Evolutionary conservation across 495 filamentous ascomycete species (phyloP), one percentile per base, ranked within the genome.

Genomic region (Aspergillus steynii): DNA sequence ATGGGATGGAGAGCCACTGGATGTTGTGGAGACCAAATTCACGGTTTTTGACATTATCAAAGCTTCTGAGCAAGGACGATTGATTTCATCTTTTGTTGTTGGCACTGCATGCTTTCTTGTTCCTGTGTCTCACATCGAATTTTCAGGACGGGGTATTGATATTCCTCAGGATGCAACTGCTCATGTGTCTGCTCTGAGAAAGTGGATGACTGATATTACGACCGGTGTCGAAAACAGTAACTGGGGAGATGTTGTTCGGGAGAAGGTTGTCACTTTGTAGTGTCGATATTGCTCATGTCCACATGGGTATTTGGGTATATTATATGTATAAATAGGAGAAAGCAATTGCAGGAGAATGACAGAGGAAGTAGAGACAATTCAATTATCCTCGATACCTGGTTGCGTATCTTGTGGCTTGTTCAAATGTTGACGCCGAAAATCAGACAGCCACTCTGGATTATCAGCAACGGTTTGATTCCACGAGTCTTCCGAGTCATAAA

Each of bases 381-480:
- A 28, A 7, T 51, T 10, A 29, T 51, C 26, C 7, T 51, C 25
- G 29, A 10, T 28, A 32, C 26, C 2, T 31, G 20, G 9, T 53
- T 29, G 7, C 6, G 51, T 27, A 53, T 42, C 37, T 12, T 14
- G 37, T 42, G 37, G 9, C 14, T 42, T 50, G 48, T 42, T 50
- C 48, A 50, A n/a, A 34, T 61, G 53, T 50, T 42, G 47, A 26
- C 34, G 27, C 2, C 62, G 57, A 59, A 67, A 67, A n/a, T 52
- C 59, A 55, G 63, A 74, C 12, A 88, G 69, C 80, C 84, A 85
- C 7, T 74, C 68, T 0, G 70, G 70, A 62, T 88, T 82, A 61
- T 88, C 86, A 2, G 83, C 80, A 7, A 80, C 80, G 0, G 84
- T 87, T 64, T 87, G 85, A 56, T 87, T 87, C 84, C 85, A 88